Conservation (phyloP, 2,329 filamentous ascomycete species). For the Dothideomycetes sp. region DNA sequence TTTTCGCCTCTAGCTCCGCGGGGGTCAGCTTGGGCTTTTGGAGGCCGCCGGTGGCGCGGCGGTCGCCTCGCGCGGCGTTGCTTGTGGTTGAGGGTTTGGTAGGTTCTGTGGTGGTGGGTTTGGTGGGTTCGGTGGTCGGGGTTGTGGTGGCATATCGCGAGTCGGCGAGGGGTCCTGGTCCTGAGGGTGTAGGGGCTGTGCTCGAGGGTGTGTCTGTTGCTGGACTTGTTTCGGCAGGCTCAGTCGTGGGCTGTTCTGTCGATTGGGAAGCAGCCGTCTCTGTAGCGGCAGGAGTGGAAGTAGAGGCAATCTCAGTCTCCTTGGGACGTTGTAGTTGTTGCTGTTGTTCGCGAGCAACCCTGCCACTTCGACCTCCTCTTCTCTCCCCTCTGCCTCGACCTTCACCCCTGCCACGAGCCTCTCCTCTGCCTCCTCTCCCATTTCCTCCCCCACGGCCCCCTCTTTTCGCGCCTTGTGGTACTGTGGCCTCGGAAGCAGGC, state of each 20-base stretch:
- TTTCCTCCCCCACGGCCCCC: too few relatives aligned
- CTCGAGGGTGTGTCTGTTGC: conserved; percentile 9
- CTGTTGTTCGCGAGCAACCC: too few relatives aligned
- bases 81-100: conserved; percentile 11
- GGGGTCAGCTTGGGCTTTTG: conserved; percentile 51
- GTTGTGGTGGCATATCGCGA: conserved; percentile 4
- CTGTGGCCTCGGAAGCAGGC: too few relatives aligned
- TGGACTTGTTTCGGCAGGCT: conserved; percentile 1
- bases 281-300: too few relatives aligned
- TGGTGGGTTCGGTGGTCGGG: conserved; percentile 2
- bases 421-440: conserved; percentile 11
- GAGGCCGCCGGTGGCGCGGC: conserved; percentile 23
- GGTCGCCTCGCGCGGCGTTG: conserved; percentile 22
- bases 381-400: conserved; percentile 12
- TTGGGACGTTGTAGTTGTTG: too few relatives aligned
- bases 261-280: too few relatives aligned
- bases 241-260: too few relatives aligned
- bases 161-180: conserved; percentile 5
- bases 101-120: conserved; percentile 11
- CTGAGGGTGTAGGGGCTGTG: conserved; percentile 9
- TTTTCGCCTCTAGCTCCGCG: conserved; percentile 49
- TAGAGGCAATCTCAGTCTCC: too few relatives aligned
- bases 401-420: conserved; percentile 14
- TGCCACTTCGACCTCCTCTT: conserved; percentile 5
- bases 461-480: conserved; percentile 11